Base-by-base conservation (phyloP, 768 basidiomycete genomes). In the Suillus alpinus region DNA sequence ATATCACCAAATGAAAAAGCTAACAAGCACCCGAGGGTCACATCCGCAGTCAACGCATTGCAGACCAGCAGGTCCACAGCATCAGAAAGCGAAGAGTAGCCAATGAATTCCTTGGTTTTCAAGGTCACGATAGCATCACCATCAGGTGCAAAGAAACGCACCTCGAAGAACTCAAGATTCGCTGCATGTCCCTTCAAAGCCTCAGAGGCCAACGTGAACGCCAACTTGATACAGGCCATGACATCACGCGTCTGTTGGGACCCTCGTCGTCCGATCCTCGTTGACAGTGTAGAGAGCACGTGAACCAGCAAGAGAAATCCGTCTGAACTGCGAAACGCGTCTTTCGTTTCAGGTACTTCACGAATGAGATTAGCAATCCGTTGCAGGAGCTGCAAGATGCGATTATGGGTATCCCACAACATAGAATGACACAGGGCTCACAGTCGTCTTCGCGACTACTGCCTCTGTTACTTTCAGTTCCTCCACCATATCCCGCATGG, bases 271-370 rank as follows among this genome's bases (percentile, higher is more conserved):
- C 69, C 67, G 3, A 61, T 60, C 10, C 65, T 62, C 29, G 77
- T 75, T 57, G 80, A 71, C 0, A 89, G 72, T 0, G 83, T 84
- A 1, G 90, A 88, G 4, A 94, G 77, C 34, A 89, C 80, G 65
- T 84, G 89, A 75, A 92, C 85, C 36, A 92, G 75, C 10, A 85
- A 82, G 20, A 93, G 76, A 69, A 92, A 93, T 0, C 92, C 92
- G 62, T 94, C 92, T 67, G 89, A 77, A 67, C 92, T 89, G 5
- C 92, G 80, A 71, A 94, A 94, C 20, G 87, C 85, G 59, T 88
- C 86, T 70, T 87, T 89, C 12, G 89, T 89, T 46, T 71, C 76
- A 2, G 78, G 69, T 65, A 90, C 86, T 70, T 91, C 85, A 16
- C 80, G 77, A 79, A 93, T 80, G 26, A 88, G 83, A 16, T 84